Evolutionary conservation across 2,329 filamentous ascomycete species (phyloP).

Genomic region (Claviceps capensis): DNA sequence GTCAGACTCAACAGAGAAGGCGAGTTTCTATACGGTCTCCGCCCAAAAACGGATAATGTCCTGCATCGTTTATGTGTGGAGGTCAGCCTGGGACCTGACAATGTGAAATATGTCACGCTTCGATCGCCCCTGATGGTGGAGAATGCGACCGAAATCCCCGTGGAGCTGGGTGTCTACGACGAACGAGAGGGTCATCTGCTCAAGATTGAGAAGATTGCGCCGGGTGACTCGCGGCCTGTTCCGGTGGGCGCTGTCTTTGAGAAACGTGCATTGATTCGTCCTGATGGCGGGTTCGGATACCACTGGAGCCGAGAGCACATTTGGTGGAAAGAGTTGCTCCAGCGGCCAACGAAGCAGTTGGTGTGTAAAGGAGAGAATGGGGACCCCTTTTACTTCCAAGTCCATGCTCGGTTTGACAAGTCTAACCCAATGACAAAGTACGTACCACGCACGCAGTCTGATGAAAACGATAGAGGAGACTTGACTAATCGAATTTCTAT

Average conservation of each 20-base stretch:
- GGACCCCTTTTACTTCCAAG: constrained; percentile 93
- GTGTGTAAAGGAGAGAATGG: constrained; percentile 78
- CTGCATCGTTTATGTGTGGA: constrained; percentile 87
- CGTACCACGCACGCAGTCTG: constrained; percentile 13
- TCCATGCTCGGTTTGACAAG: constrained; percentile 74
- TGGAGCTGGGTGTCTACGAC: constrained; percentile 87
- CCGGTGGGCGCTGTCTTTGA: constrained; percentile 86
- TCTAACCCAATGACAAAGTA: constrained; percentile 68
- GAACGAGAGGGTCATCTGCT: constrained; percentile 75
- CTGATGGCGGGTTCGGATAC: constrained; percentile 93
- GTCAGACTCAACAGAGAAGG: constrained; percentile 91
- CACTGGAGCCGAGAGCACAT: constrained; percentile 82
- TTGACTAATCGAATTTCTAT: neutral
- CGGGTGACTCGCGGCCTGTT: constrained; percentile 77
- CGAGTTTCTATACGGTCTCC: constrained; percentile 77
- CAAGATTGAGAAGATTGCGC: constrained; percentile 95
- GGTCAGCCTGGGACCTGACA: constrained; percentile 79
- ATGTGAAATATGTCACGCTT: constrained; percentile 95
- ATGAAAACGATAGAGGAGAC: too few relatives aligned
- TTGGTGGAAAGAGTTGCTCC: constrained; percentile 86
- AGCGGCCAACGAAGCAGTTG: constrained; percentile 71
- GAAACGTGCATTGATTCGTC: constrained; percentile 76
- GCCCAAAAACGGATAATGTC: constrained; percentile 72
- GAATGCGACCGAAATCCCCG: constrained; percentile 91
- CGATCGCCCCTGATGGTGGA: constrained; percentile 84